Base-by-base conservation (phyloP, 768 basidiomycete species). In the Mycena crocata region DNA sequence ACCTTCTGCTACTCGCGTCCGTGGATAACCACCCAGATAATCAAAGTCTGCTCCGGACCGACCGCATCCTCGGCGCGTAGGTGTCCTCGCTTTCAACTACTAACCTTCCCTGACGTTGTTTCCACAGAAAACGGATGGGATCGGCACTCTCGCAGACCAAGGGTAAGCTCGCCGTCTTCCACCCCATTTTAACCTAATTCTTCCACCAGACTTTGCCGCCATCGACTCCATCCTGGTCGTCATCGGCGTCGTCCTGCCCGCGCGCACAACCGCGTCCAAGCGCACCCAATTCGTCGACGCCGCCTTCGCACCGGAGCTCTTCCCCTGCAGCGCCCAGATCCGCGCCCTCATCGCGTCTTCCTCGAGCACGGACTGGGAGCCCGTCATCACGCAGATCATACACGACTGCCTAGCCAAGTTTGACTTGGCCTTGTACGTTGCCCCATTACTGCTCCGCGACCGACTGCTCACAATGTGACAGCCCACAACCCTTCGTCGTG, bases 401-500 rank as follows among this genome's bases (percentile, higher is more conserved):
- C 37, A 62, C 51, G 44, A 48, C n/a, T 57, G 40, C 35, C 66
- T 72, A 1, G 68, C 71, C 23, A 37, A 51, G 28, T 40, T 57
- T 8, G 51, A 70, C 63, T 34, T 70, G 5, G 60, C 64, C 1
- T 72, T 58, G 71, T 72, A 30, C 40, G 62, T 56, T 57, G 3
- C 24, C 28, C 28, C 32, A 37, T 19, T 7, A 12, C 17, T 10
- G 8, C 4, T 21, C n/a, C 15, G 9, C 2, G 2, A 5, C 19
- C 31, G 35, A 8, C 28, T 10, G n/a, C 39, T 56, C n/a, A 60
- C 44, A 13, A 17, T 24, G 40, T 17, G 13, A 7, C n/a, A 72
- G 71, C 59, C 71, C 71, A 15, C 71, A 72, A 37, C 71, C 71
- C 14, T 70, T 72, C 61, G 14, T 40, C 30, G 45, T 67, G 50